Base-by-base conservation (phyloP, 345 rosid species). In the Camelina neglecta region DNA sequence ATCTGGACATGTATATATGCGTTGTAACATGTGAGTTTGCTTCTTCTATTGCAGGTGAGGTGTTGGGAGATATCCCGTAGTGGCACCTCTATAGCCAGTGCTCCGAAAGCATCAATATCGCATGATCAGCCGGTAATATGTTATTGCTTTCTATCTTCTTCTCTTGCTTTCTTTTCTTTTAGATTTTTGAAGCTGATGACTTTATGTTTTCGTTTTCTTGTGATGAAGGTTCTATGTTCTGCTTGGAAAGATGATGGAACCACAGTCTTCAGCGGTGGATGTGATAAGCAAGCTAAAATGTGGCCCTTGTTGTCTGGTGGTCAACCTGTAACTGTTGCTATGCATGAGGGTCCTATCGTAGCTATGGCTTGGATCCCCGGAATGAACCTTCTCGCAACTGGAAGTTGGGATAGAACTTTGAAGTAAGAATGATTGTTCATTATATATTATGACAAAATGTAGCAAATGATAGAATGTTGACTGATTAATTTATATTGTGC, bases 271-370 rank as follows among this genome's bases (percentile, higher is more conserved):
- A 85, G 89, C 55, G 99, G 95, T 8, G 98, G 99, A 12, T 96
- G 99, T 62, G 98, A 96, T 81, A 96, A 96, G 80, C 99, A 93
- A 82, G 99, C 89, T 15, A 96, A 96, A 81, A 96, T 96, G 99
- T 96, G 99, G 99, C 92, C 98, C 35, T 76, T 95, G 57, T 67
- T 81, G 64, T 82, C 97, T 23, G 93, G 97, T 48, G 93, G 95
- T 78, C 99, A 91, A 75, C 85, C 97, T 47, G 83, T 83, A 65
- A 93, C 97, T 76, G 87, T 96, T 54, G 98, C 96, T 31, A 89
- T 91, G 93, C 99, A 96, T 72, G 98, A 96, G 57, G 96, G 89
- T 5, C 95, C 99, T 16, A 75, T 96, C 65, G 83, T 74, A 75
- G 94, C 88, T 68, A 58, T 96, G 64, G 90, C 97, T 23, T 96